Evolutionary conservation across 352 stramenopile species (phyloP).

Genomic region (Globisporangium cystogenes): DNA sequence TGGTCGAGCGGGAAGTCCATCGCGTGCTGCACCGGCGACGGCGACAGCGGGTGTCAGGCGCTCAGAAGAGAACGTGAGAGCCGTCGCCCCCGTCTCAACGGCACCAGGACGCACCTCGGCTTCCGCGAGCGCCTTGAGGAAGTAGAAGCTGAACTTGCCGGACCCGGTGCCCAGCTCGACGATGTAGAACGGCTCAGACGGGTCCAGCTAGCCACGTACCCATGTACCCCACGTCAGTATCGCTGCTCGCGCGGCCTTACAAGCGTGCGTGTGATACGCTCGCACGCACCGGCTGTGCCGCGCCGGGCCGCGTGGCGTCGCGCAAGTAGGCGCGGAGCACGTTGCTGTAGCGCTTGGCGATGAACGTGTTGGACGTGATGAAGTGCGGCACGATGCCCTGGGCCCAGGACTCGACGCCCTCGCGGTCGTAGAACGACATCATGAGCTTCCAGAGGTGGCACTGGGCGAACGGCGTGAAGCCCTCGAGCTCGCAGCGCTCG

Average conservation of each 20-base stretch:
- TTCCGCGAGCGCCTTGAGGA: slow-evolving; percentile 85
- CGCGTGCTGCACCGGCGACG: too few species aligned
- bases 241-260: not conserved
- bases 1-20: slow-evolving; percentile 87
- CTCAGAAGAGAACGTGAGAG: slow-evolving; percentile 5
- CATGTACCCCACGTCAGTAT: slow-evolving; percentile 1
- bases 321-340: slow-evolving; percentile 63
- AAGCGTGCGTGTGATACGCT: not conserved
- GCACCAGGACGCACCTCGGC: slow-evolving; percentile 22
- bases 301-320: slow-evolving; percentile 33
- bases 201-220: slow-evolving; percentile 36
- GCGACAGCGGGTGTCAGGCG: too few species aligned
- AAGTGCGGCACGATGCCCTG: slow-evolving; percentile 95
- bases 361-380: slow-evolving; percentile 95
- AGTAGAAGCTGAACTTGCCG: slow-evolving; percentile 95
- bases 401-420: slow-evolving; percentile 85
- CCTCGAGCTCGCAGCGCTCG: slow-evolving; percentile 79
- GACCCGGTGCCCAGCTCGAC: slow-evolving; percentile 91
- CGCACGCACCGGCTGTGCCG: slow-evolving; percentile 21
- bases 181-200: slow-evolving; percentile 89
- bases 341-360: slow-evolving; percentile 87
- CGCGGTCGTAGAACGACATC: slow-evolving; percentile 92
- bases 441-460: slow-evolving; percentile 93
- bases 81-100: not conserved
- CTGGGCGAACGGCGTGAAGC: slow-evolving; percentile 85